A percentile compares a stretch with the other conserved stretches of the same genome.
These are phyloP conservation scores for Trichoderma aggressivum DNA, from an alignment of 2,329 filamentous ascomycete species.

Conservation along the genomic window DNA sequence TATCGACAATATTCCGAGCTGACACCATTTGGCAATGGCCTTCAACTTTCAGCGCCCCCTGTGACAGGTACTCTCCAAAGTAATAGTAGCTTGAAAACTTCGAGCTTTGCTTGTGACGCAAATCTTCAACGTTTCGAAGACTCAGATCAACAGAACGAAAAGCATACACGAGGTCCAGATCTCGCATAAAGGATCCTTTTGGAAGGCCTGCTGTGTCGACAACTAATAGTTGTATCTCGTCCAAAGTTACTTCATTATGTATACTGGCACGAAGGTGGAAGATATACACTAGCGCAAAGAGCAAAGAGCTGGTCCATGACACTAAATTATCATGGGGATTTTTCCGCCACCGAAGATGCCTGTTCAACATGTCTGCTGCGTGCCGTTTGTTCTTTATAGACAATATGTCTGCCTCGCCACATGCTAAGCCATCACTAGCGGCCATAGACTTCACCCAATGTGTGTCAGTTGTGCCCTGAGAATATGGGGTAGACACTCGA, in stretches of 20 bases:
- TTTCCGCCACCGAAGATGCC: background rate
- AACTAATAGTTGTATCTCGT: background rate
- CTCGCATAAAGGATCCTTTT: background rate
- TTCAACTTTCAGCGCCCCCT: background rate
- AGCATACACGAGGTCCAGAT: background rate
- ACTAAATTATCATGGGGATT: background rate
- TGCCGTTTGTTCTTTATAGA: background rate
- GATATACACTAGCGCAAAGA: background rate
- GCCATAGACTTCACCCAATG: background rate
- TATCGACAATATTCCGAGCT: background rate
- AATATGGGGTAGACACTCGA: background rate
- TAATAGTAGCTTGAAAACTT: background rate
- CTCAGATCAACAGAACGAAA: background rate
- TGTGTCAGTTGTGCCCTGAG: background rate
- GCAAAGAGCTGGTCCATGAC: background rate
- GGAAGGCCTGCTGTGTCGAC: background rate
- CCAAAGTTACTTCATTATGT: background rate
- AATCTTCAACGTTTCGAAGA: background rate
- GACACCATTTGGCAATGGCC: background rate
- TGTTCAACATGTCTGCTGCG: background rate
- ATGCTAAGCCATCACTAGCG: background rate
- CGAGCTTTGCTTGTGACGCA: background rate
- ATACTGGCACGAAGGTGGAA: background rate
- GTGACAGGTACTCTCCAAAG: background rate
- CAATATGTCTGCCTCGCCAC: background rate